phyloP scores from a whole-genome alignment of 2,329 filamentous ascomycete species.

The Cytospora paraplurivora region DNA sequence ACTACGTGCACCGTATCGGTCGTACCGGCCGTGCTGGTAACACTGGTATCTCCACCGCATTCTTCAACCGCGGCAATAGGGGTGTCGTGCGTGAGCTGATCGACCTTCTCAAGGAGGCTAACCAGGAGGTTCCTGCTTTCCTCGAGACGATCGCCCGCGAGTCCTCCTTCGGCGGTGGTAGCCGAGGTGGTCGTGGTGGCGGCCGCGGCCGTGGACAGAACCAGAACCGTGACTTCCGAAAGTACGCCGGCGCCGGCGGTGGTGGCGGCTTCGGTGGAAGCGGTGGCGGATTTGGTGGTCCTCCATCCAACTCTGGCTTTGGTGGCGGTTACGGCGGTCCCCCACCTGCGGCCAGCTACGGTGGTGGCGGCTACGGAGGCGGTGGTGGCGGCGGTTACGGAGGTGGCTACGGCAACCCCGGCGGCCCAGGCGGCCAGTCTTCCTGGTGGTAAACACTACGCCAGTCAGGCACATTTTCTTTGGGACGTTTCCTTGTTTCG shows the following conservation, averaged over 20 bases:
- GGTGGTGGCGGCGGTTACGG: conserved; percentile 50
- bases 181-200: conserved; percentile 61
- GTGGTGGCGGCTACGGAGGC: conserved; percentile 42
- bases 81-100: conserved; percentile 95
- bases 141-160: conserved; percentile 97
- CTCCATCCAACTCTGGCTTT: conserved; percentile 42
- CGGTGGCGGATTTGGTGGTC: conserved; percentile 45
- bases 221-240: conserved; percentile 88
- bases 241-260: conserved; percentile 62
- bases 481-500: conserved; percentile 17
- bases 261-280: conserved; percentile 48
- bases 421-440: conserved; percentile 62
- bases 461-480: conserved; percentile 11
- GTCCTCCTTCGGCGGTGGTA: conserved; percentile 76
- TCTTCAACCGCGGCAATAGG: conserved; percentile 99
- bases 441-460: conserved; percentile 64
- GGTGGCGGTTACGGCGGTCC: conserved; percentile 47
- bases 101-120: conserved; percentile 97
- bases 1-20: conserved; percentile 99
- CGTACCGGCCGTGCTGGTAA: conserved; percentile 99
- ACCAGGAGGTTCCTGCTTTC: conserved; percentile 93
- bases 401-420: conserved; percentile 70
- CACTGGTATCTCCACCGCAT: conserved; percentile 96
- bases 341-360: conserved; percentile 37
- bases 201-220: conserved; percentile 71